Evolutionary conservation across 179 eudicot species (phyloP).

Genomic region (Patellifolia procumbens): DNA sequence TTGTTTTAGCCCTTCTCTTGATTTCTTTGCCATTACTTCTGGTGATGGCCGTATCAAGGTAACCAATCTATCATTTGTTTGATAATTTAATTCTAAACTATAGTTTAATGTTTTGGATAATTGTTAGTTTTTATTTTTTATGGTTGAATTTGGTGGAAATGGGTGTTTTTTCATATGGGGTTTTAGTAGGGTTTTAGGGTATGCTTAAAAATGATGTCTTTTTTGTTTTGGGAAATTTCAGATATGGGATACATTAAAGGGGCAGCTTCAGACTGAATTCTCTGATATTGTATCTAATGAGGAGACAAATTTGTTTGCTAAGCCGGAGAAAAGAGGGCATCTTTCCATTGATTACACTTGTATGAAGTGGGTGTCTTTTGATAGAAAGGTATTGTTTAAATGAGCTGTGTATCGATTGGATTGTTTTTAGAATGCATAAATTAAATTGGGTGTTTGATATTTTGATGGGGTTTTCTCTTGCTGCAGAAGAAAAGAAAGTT

Average conservation of each 20-base stretch:
- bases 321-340: conserved; percentile 68
- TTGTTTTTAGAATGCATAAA: neutral
- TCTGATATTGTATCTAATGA: conserved; percentile 51
- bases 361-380: conserved; percentile 85
- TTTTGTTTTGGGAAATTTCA: conserved; percentile 31
- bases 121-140: neutral
- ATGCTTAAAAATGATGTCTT: neutral
- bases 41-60: conserved; percentile 98
- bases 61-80: neutral
- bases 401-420: neutral
- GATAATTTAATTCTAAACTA: neutral
- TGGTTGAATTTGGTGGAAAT: neutral
- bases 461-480: conserved; percentile 11
- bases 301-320: conserved; percentile 47
- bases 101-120: neutral
- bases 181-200: conserved; percentile 33
- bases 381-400: conserved; percentile 55
- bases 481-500: conserved; percentile 84
- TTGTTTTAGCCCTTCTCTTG: conserved; percentile 77
- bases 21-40: conserved; percentile 73
- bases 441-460: conserved; percentile 11
- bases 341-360: conserved; percentile 95
- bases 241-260: conserved; percentile 93
- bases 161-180: neutral
- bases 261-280: conserved; percentile 92